Base-by-base conservation (phyloP, 106 monocot species). In the Acanthochlamys bracteata region DNA sequence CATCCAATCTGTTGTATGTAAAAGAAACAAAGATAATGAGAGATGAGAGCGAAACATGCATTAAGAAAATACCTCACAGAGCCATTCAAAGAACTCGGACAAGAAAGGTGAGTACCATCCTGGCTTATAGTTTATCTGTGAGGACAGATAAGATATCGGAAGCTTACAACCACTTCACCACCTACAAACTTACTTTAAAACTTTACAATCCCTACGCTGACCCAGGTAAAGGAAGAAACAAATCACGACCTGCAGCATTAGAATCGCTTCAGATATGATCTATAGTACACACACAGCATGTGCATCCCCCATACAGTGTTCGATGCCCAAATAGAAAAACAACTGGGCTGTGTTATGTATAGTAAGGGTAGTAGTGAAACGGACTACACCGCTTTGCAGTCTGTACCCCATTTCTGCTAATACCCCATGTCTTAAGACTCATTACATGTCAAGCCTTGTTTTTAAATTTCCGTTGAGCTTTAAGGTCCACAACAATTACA, bases 401-500 rank as follows among this genome's bases (percentile, higher is more conserved):
- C 26, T 14, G 13, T 25, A 59, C 24, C 7, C 23, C 26, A 27
- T 59, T 59, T 25, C 10, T 59, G 22, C 56, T 7, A 20, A 15
- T 8, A 51, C 33, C 33, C 33, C 6, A 33, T 3, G 33, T 33
- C 33, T 33, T 33, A 6, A 1, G 6, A 33, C 49, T 49, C 12
- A 14, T 49, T 10, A 2, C 49, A 21, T 20, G 25, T 69, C 63
- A 73, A 33, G 61, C 13, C 49, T 68, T 78, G 71, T 52, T 64
- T 70, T 77, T 86, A 55, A 82, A 72, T 53, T 79, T 83, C 67
- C 86, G 52, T 19, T 82, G 82, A 17, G 86, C 65, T 57, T 83
- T 88, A 11, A 88, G 65, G 65, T 88, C 83, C 10, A 83, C 61
- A 19, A 90, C 89, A 53, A 90, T 57, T 17, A 85, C 47, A 15